A percentile compares a stretch with the other conserved stretches of the same genome.
Conservation (phyloP, 139 green algal genomes). For the Pycnococcus provasolii region DNA sequence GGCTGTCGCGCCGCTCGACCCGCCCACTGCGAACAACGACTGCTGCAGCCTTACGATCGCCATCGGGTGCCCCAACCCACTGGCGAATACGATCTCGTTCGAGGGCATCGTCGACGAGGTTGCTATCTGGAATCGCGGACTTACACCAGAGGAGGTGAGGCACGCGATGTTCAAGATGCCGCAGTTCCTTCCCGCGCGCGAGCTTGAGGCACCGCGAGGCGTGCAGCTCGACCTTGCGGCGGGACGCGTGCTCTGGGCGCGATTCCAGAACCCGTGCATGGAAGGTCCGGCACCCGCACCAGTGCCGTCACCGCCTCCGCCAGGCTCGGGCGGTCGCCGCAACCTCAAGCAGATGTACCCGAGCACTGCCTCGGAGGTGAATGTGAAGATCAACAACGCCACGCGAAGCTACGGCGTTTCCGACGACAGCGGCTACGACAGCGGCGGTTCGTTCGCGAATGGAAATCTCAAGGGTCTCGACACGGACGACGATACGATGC, state of each 20-base stretch:
- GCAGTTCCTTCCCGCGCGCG: constrained; percentile 5
- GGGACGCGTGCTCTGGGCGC: constrained; percentile 22
- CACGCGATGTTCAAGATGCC: constrained; percentile 28
- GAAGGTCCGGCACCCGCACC: neutral
- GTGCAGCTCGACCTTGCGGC: constrained; percentile 13
- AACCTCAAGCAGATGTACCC: neutral
- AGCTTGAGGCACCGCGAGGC: constrained; percentile 26
- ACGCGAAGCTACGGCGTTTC: neutral
- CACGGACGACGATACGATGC: constrained; percentile 15
- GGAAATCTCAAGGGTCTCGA: neutral
- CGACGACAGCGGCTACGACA: neutral
- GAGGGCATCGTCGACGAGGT: constrained; percentile 29
- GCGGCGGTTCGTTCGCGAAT: too few relatives aligned
- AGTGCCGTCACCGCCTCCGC: neutral
- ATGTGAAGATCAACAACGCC: neutral
- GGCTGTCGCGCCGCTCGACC: neutral
- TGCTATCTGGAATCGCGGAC: constrained; percentile 20
- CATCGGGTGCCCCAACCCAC: neutral
- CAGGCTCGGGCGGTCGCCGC: neutral
- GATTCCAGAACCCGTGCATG: constrained; percentile 26
- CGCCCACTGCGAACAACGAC: neutral
- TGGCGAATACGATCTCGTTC: constrained; percentile 3
- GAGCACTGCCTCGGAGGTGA: neutral
- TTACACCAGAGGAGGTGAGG: constrained; percentile 13
- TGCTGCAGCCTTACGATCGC: constrained; percentile 24